Evolutionary conservation across 2,329 filamentous ascomycete species (phyloP).

Genomic region (Catunica adiposa): DNA sequence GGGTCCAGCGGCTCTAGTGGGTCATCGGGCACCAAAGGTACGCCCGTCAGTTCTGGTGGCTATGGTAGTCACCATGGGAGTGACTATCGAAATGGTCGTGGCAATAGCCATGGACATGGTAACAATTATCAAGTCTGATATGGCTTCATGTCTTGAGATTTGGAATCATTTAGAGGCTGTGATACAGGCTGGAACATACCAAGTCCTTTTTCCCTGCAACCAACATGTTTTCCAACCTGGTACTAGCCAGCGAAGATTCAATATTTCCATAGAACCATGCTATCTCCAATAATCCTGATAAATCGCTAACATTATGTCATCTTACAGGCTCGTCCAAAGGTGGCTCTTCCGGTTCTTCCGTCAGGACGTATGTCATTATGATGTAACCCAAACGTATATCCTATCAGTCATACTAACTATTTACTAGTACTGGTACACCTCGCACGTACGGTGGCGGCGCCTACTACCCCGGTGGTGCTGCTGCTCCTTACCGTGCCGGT

Average conservation of each 20-base stretch:
- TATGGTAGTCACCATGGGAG: background rate
- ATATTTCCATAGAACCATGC: too few species aligned
- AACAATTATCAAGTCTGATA: too few species aligned
- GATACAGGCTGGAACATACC: too few species aligned
- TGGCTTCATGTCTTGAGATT: too few species aligned
- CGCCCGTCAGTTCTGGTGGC: background rate
- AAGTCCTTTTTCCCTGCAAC: too few species aligned
- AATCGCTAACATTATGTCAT: background rate
- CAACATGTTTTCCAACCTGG: too few species aligned
- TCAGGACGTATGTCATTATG: conserved; percentile 6
- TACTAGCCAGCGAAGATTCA: too few species aligned
- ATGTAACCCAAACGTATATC: conserved; percentile 1
- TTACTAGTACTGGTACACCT: conserved; percentile 36
- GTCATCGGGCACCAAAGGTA: background rate
- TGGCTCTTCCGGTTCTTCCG: conserved; percentile 9
- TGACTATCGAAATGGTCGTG: background rate
- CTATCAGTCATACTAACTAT: background rate
- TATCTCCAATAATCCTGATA: background rate
- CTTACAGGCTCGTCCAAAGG: conserved; percentile 3
- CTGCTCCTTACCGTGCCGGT: conserved; percentile 43
- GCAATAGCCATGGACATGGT: background rate
- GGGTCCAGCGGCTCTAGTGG: background rate
- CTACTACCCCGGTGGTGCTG: conserved; percentile 52
- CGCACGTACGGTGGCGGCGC: conserved; percentile 43
- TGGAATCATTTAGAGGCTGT: too few species aligned